phyloP scores from a whole-genome alignment of 176 grass and related monocot genomes.

The Elaeis guineensis region DNA sequence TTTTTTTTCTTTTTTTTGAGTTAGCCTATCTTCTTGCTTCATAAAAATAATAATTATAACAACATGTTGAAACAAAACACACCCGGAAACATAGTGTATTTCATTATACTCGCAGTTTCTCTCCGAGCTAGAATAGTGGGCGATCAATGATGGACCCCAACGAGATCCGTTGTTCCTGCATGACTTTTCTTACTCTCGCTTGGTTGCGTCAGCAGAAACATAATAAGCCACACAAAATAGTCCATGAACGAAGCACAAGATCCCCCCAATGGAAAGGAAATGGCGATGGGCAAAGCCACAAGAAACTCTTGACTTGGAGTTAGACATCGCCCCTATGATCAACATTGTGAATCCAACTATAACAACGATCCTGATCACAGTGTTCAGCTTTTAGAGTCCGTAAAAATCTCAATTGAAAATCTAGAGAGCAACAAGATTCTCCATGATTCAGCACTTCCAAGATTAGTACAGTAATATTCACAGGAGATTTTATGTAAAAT shows the following conservation, averaged over 20 bases:
- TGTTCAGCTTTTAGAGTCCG: background rate
- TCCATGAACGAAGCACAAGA: conserved; percentile 75
- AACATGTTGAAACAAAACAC: too few species aligned
- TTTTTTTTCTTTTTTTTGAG: too few species aligned
- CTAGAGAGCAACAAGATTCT: too few species aligned
- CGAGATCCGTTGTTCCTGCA: conserved; percentile 11
- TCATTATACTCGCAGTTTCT: background rate
- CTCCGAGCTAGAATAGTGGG: background rate
- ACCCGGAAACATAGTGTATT: too few species aligned
- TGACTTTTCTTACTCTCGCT: conserved; percentile 26
- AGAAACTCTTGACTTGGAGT: conserved; percentile 4
- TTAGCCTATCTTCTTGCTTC: too few species aligned
- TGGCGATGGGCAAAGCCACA: conserved; percentile 41
- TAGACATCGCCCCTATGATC: conserved; percentile 48
- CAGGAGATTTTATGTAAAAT: too few species aligned
- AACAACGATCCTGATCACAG: conserved; percentile 43
- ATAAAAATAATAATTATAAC: too few species aligned
- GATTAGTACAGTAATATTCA: too few species aligned
- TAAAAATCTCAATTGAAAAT: too few species aligned
- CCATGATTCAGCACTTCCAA: too few species aligned
- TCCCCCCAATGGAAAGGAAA: conserved; percentile 67
- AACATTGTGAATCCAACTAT: conserved; percentile 43
- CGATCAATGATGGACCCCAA: conserved; percentile 17
- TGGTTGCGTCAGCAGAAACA: conserved; percentile 53
- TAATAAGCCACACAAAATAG: conserved; percentile 61